Evolutionary conservation across 805 yeast species (phyloP), one percentile per base, ranked within the genome.

Genomic region (Metschnikowia drakensbergensis): DNA sequence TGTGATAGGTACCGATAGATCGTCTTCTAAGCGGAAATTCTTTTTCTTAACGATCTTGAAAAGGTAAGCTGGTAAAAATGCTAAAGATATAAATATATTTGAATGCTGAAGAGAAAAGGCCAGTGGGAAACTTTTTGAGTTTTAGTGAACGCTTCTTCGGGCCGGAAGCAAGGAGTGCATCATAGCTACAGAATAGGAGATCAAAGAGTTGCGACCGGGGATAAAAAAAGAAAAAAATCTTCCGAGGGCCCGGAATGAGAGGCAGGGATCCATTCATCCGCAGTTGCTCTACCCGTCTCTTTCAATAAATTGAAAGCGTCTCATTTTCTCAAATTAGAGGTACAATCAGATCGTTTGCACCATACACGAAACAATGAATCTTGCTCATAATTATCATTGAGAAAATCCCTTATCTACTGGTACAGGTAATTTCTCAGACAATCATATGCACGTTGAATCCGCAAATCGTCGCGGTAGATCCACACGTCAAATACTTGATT

Each of bases 161-260:
- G 13, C 42, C 33, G 43, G 36, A 40, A 33, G 45, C 45, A 42
- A 34, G 45, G 45, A 42, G 45, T 42, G 45, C 38, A 42, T 42
- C n/a, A 32, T 23, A 23, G 22, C 43, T 36, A 40, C 32, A 23
- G 28, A 30, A 40, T 40, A 40, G 43, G 43, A 42, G 45, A 42
- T 42, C 45, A 10, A 25, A 32, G 32, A n/a, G 45, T 34, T 42
- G 45, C 45, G 45, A 33, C 45, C 45, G 31, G 45, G 26, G 35
- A 31, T 25, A 23, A 40, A 40, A 38, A 40, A 40, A 40, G 36
- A 31, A 40, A 40, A 23, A 40, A 31, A 40, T 40, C 29, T 40
- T 40, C 36, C 35, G 43, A 40, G 32, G 31, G 29, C 6, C 42
- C 42, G 34, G 34, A 8, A 6, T 29, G 36, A 30, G 33, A 39